Base-by-base conservation (phyloP, 208 protist genomes). In the Leishmania tropica region DNA sequence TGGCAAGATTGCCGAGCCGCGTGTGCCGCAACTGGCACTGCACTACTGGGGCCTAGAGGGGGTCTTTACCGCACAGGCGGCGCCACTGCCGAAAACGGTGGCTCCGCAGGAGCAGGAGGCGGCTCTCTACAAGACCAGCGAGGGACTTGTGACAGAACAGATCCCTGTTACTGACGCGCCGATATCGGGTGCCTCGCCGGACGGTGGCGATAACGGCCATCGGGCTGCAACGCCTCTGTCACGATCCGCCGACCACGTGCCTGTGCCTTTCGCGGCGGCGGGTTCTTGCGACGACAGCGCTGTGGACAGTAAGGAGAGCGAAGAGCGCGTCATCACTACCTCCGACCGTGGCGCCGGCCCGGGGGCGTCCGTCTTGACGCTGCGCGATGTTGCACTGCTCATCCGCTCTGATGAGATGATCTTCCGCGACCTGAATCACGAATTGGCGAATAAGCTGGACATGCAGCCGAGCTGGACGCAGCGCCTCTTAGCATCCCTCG, bases 361-460 rank as follows among this genome's bases (percentile, higher is more conserved):
- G 40, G 79, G 48, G 28, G 21, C 28, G 37, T 48, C 24, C 2
- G 65, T 83, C 10, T 75, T 94, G 48, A 93, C 91, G 40, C 82
- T 96, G 48, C 90, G 93, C 40, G 90, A 96, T 48, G 83, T 95
- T 21, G 81, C 90, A 17, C 71, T 96, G 76, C 79, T 96, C 19
- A 90, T 96, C 28, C 90, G 93, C 28, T 89, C 93, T 15, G 93
- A 96, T 85, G 93, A 96, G 78, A 96, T 94, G 90, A 79, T 90
- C 45, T 95, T 86, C 72, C 87, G 91, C 15, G 91, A 96, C 54
- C 58, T 85, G 60, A 91, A 89, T 51, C 93, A 96, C 78, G 60
- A 76, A 21, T 83, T 88, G 65, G 91, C 93, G 47, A 87, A 88
- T 78, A 84, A 83, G 40, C 87, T 96, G 19, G 88, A 94, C 71